Conservation (phyloP, 441 rosid species). For the Gossypium armourianum region DNA sequence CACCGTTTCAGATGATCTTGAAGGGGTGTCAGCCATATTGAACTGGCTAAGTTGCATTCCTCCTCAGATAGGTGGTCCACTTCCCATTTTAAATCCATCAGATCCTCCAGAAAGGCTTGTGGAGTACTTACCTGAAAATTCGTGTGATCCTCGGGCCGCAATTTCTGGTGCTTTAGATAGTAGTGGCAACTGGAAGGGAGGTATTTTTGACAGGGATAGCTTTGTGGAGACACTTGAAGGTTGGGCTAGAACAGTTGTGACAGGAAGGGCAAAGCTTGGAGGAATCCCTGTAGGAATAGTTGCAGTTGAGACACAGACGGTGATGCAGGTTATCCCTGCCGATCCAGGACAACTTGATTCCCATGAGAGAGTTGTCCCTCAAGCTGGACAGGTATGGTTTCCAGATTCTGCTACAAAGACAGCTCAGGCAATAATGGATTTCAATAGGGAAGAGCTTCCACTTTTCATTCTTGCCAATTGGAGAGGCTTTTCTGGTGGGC, state of each 20-base stretch:
- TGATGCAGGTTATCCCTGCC: slow-evolving; percentile 96
- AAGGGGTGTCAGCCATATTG: slow-evolving; percentile 82
- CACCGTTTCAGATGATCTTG: slow-evolving; percentile 95
- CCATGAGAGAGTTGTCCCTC: slow-evolving; percentile 95
- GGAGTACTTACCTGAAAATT: slow-evolving; percentile 75
- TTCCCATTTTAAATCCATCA: slow-evolving; percentile 50
- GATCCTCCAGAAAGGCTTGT: slow-evolving; percentile 87
- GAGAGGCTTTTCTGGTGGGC: slow-evolving; percentile 99
- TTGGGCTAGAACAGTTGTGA: slow-evolving; percentile 99
- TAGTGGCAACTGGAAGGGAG: slow-evolving; percentile 83
- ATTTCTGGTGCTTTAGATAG: slow-evolving; percentile 56
- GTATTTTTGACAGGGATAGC: slow-evolving; percentile 87
- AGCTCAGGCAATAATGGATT: slow-evolving; percentile 92
- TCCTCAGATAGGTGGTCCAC: slow-evolving; percentile 60
- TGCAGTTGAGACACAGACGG: slow-evolving; percentile 99
- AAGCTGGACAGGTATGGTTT: slow-evolving; percentile 99
- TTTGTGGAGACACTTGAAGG: slow-evolving; percentile 90
- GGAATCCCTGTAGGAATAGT: slow-evolving; percentile 96
- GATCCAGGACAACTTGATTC: slow-evolving; percentile 99
- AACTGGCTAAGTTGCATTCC: slow-evolving; percentile 91
- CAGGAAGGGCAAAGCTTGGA: slow-evolving; percentile 97
- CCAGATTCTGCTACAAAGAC: slow-evolving; percentile 98
- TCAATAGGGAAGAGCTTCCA: slow-evolving; percentile 89
- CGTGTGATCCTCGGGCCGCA: slow-evolving; percentile 95
- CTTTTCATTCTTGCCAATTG: slow-evolving; percentile 94